Evolutionary conservation across 176 grass and related monocot species (phyloP).

Genomic region (Eleusine indica): DNA sequence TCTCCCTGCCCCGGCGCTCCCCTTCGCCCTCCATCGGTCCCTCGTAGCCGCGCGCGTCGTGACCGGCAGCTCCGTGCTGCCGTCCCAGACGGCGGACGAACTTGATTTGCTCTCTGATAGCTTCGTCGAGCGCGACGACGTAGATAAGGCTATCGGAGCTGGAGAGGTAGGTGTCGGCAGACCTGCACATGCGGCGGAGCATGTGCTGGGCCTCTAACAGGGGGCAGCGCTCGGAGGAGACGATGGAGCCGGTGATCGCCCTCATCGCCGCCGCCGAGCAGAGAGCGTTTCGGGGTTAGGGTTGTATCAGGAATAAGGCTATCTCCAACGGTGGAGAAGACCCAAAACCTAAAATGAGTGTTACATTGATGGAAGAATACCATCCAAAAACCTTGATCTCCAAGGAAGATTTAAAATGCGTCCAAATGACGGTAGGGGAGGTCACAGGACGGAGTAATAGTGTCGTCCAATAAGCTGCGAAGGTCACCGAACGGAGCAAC

Average conservation of each 20-base stretch:
- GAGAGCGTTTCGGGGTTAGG: background rate
- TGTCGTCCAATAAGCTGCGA: no score
- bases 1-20: background rate
- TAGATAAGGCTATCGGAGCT: slow-evolving; percentile 35
- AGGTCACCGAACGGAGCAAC: no score
- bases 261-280: slow-evolving; percentile 39
- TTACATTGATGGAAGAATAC: no score
- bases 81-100: background rate
- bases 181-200: background rate
- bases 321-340: no score
- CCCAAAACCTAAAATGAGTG: no score
- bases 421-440: no score
- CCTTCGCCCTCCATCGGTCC: background rate
- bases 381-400: no score
- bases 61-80: background rate
- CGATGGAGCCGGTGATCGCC: slow-evolving; percentile 42
- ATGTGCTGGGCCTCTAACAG: background rate
- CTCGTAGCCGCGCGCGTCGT: background rate
- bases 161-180: background rate
- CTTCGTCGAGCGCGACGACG: background rate
- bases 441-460: no score
- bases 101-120: background rate
- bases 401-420: no score
- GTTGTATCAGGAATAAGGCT: no score
- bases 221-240: slow-evolving; percentile 34